These are phyloP conservation scores for Aspergillus affinis DNA, from an alignment of 495 filamentous ascomycete species.

Conservation along the genomic window DNA sequence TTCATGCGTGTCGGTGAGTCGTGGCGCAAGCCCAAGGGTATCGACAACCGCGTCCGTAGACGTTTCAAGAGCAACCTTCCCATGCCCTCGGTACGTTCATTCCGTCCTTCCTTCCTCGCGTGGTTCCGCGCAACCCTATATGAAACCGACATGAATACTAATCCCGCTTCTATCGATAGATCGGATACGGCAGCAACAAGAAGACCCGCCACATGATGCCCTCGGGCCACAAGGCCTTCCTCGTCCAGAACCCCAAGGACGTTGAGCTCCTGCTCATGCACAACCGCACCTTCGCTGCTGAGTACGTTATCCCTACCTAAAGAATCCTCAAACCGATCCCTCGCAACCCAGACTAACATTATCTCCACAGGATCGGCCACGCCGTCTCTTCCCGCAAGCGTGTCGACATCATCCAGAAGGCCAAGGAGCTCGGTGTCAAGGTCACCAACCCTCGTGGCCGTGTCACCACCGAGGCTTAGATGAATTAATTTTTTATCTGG, in stretches of 20 bases:
- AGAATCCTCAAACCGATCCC: no score
- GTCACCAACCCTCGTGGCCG: constrained; percentile 98
- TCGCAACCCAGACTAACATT: constrained; percentile 10
- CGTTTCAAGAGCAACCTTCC: constrained; percentile 91
- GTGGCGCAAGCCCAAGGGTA: constrained; percentile 99
- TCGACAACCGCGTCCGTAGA: constrained; percentile 88
- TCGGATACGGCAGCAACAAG: constrained; percentile 97
- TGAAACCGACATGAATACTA: constrained; percentile 10
- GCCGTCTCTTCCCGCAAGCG: constrained; percentile 97
- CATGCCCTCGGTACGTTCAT: constrained; percentile 90
- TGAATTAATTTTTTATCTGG: constrained; percentile 19
- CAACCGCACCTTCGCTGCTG: constrained; percentile 97
- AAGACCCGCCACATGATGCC: constrained; percentile 99
- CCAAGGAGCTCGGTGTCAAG: constrained; percentile 97
- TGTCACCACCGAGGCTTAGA: constrained; percentile 95
- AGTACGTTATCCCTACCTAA: constrained; percentile 62
- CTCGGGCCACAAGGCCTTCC: constrained; percentile 99
- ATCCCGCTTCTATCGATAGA: constrained; percentile 51
- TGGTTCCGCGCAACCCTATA: neutral
- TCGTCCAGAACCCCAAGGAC: constrained; percentile 92
- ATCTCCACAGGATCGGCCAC: constrained; percentile 77
- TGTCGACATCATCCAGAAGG: constrained; percentile 91
- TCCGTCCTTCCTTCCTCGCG: neutral
- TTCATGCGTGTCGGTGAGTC: constrained; percentile 83
- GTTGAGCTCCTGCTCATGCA: constrained; percentile 99